phyloP scores from a whole-genome alignment of 176 grass and related monocot species.

The Cocos nucifera region DNA sequence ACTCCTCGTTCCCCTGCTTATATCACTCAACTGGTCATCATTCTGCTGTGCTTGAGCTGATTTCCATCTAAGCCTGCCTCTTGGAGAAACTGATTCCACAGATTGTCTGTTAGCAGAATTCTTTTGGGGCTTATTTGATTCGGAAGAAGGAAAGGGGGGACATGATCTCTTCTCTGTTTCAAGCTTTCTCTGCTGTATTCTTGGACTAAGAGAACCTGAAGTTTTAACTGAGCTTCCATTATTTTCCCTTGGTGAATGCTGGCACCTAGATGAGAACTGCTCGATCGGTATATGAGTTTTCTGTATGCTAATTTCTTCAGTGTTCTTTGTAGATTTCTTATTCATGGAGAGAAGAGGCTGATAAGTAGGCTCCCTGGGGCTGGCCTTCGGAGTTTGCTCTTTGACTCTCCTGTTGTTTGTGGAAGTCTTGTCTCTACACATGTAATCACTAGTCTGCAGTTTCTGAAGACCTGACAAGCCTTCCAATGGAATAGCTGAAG shows the following conservation, averaged over 20 bases:
- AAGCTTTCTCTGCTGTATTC: constrained; percentile 55
- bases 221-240: constrained; percentile 33
- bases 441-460: constrained; percentile 29
- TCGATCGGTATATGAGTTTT: constrained; percentile 30
- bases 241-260: constrained; percentile 39
- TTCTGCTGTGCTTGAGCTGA: constrained; percentile 44
- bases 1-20: constrained; percentile 37
- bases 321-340: constrained; percentile 41
- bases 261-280: constrained; percentile 30
- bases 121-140: constrained; percentile 42
- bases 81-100: constrained; percentile 61
- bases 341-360: constrained; percentile 30
- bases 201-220: constrained; percentile 65
- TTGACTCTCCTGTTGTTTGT: constrained; percentile 16
- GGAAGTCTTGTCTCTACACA: constrained; percentile 42
- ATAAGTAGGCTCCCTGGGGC: constrained; percentile 26
- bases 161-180: constrained; percentile 43
- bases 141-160: constrained; percentile 36
- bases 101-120: constrained; percentile 40
- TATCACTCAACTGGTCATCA: constrained; percentile 47
- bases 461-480: constrained; percentile 36
- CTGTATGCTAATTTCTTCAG: constrained; percentile 42
- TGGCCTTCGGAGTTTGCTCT: constrained; percentile 40
- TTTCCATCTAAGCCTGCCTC: constrained; percentile 58
- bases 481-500: constrained; percentile 32